These are phyloP conservation scores for Citrus mangshanensis DNA, from an alignment of 345 rosid species.

Conservation along the genomic window DNA sequence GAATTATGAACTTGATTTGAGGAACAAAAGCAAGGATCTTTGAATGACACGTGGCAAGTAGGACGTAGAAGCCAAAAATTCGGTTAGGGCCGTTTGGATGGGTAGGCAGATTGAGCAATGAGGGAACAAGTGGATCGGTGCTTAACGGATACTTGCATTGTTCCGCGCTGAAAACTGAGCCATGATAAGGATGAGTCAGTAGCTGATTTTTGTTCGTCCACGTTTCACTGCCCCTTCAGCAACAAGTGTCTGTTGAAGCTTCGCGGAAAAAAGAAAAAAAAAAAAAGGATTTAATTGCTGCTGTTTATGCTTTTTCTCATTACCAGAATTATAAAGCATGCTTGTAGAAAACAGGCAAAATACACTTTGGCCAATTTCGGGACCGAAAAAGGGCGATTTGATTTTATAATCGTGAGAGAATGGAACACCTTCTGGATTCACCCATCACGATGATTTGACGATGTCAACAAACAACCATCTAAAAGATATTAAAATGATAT, in stretches of 20 bases:
- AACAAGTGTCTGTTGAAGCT: not conserved
- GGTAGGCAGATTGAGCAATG: too few relatives aligned
- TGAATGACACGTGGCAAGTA: not conserved
- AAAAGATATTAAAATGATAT: not conserved
- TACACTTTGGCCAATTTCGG: not conserved
- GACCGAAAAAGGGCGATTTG: not conserved
- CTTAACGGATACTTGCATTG: too few relatives aligned
- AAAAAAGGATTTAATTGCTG: not conserved
- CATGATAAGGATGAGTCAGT: not conserved
- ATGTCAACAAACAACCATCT: not conserved
- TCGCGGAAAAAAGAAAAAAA: not conserved
- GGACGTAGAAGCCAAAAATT: not conserved
- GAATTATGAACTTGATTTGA: not conserved
- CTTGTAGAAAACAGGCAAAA: not conserved
- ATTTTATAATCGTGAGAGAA: not conserved
- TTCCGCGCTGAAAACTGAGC: not conserved
- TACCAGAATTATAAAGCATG: not conserved
- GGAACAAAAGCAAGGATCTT: not conserved
- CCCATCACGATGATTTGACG: not conserved
- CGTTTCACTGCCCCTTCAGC: slow-evolving; percentile 16
- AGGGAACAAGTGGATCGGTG: not conserved
- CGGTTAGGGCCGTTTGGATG: not conserved
- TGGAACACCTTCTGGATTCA: not conserved
- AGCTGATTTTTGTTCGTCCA: slow-evolving; percentile 1
- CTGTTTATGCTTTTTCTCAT: not conserved